A percentile compares a stretch with the other conserved stretches of the same genome.
Evolutionary conservation across 345 rosid genomes (phyloP).

Genomic region (Viola odorata): DNA sequence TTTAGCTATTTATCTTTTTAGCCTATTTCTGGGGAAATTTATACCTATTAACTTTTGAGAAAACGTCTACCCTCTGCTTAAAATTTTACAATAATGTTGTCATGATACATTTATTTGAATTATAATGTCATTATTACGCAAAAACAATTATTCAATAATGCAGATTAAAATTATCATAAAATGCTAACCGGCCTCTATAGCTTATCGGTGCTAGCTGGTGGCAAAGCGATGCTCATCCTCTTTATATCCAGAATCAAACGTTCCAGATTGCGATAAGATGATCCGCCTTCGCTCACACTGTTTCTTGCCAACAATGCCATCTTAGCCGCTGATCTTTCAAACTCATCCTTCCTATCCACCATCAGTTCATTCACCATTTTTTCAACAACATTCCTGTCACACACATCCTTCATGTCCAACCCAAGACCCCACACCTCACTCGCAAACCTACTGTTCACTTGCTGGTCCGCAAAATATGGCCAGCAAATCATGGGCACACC

Average conservation of each 20-base stretch:
- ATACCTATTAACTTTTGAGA: no score
- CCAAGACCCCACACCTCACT: constrained; percentile 60
- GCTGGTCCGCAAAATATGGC: constrained; percentile 60
- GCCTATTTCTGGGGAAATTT: no score
- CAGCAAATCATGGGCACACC: constrained; percentile 77
- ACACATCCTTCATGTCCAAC: constrained; percentile 61
- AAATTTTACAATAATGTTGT: no score
- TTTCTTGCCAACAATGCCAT: constrained; percentile 28
- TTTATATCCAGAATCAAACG: constrained; percentile 35
- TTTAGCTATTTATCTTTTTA: no score
- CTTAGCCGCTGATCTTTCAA: constrained; percentile 15
- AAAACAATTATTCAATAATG: no score
- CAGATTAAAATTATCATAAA: no score
- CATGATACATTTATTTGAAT: no score
- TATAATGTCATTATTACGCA: no score
- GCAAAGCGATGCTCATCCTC: no score
- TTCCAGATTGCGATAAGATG: constrained; percentile 33
- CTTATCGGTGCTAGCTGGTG: no score
- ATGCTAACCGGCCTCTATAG: no score
- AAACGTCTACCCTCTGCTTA: no score
- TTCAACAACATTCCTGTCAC: constrained; percentile 42
- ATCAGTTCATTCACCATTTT: constrained; percentile 49
- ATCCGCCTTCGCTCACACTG: constrained; percentile 29
- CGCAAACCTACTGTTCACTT: constrained; percentile 47
- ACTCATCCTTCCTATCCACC: constrained; percentile 46